Base-by-base conservation (phyloP, 2,329 filamentous ascomycete species). In the Akanthomyces uredinophilus region DNA sequence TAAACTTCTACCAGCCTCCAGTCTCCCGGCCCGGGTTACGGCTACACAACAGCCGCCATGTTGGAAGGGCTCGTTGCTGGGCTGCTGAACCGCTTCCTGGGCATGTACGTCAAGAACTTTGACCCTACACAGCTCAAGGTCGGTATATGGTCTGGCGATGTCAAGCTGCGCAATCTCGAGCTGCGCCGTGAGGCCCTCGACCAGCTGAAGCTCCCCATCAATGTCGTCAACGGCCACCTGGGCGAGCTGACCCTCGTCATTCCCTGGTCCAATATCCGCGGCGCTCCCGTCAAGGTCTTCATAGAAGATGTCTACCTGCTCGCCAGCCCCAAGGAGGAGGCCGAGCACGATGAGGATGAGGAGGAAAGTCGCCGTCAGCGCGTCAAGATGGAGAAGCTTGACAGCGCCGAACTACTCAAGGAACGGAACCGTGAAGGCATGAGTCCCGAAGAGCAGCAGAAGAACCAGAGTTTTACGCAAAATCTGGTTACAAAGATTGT, bases 81-180 rank as follows among this genome's bases (percentile, higher is more conserved):
- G 78, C 83, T 99, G 81, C 88, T 99, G 70, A 99, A 99, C 81
- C 90, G 96, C 81, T 98, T 99, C 79, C 80, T 99, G 86, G 96
- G 95, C 83, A 96, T 98, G 90, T 99, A 99, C 77, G 94, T 99
- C 77, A 93, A 96, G 84, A 98, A 99, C 78, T 99, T 99, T 75
- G 95, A 99, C 77, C 92, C 95, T 60, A 90, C 92, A 71, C 95
- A 99, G 80, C 84, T 99, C 67, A 99, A 99, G 74, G 93, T 99
- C 66, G 95, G 96, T 66, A 99, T 99, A 71, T 99, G 94, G 95
- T 96, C 91, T 24, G 95, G 96, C 70, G 95, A 99, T 79, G 95
- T 99, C 71, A 96, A 96, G 78, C 83, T 99, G 51, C 88, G 88
- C 64, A 88, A 99, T 70, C 87, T 99, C 63, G 91, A 99, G 79